Percentiles rank a stretch among this genome's conserved stretches.
These are phyloP conservation scores for Plantago major DNA, from an alignment of 257 asterid species.

Conservation along the genomic window DNA sequence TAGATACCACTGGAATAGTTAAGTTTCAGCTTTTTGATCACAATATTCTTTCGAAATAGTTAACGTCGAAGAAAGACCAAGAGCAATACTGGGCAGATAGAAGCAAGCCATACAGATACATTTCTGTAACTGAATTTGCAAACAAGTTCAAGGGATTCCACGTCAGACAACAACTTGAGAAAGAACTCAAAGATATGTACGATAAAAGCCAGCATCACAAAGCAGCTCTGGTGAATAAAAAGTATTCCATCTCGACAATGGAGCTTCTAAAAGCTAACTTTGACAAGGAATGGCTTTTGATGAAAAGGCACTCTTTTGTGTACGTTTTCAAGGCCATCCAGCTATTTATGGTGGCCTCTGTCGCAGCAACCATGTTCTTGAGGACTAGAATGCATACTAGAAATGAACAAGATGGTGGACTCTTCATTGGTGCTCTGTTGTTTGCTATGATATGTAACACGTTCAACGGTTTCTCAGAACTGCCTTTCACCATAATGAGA, in stretches of 20 bases:
- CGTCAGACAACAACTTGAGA: slow-evolving; percentile 41
- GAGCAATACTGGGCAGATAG: slow-evolving; percentile 66
- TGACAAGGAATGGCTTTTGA: slow-evolving; percentile 68
- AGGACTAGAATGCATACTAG: slow-evolving; percentile 43
- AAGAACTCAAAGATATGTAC: slow-evolving; percentile 50
- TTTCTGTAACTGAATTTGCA: slow-evolving; percentile 42
- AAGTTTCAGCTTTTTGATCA: no score
- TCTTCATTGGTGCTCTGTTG: slow-evolving; percentile 47
- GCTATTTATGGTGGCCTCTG: slow-evolving; percentile 47
- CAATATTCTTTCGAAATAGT: slow-evolving; percentile 25
- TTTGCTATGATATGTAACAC: slow-evolving; percentile 43
- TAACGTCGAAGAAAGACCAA: slow-evolving; percentile 68
- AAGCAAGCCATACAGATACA: slow-evolving; percentile 34
- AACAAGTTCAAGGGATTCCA: slow-evolving; percentile 47
- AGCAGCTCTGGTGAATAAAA: slow-evolving; percentile 50
- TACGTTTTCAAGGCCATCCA: slow-evolving; percentile 63
- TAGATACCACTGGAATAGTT: neutral
- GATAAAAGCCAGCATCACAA: slow-evolving; percentile 38
- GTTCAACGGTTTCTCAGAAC: slow-evolving; percentile 57
- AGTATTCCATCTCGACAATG: slow-evolving; percentile 33
- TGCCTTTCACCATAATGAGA: slow-evolving; percentile 47
- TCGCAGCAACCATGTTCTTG: slow-evolving; percentile 47
- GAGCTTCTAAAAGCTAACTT: slow-evolving; percentile 62
- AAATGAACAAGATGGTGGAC: slow-evolving; percentile 44
- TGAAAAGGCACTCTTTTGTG: slow-evolving; percentile 58